Conservation (phyloP, 2,329 filamentous ascomycete species). For the Alternaria sp. region DNA sequence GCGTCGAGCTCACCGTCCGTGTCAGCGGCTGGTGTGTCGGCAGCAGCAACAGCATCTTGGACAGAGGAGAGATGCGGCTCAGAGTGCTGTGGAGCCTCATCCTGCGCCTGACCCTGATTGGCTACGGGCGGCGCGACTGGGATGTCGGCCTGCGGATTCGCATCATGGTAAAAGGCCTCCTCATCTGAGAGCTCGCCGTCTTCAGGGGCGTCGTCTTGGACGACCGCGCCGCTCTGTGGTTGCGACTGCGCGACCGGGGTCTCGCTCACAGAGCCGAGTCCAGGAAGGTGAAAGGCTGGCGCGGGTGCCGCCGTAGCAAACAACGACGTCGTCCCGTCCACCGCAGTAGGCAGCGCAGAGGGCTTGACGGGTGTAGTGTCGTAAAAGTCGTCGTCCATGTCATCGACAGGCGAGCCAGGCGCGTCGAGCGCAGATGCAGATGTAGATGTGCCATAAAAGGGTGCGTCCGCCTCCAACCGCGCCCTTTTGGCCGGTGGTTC, state of each 20-base stretch:
- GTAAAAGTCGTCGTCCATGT: constrained; percentile 52
- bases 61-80: constrained; percentile 33
- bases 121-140: constrained; percentile 20
- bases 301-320: constrained; percentile 36
- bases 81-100: constrained; percentile 35
- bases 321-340: constrained; percentile 24
- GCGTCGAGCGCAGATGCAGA: constrained; percentile 45
- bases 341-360: constrained; percentile 27
- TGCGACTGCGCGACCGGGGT: constrained; percentile 29
- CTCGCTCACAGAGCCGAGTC: constrained; percentile 45
- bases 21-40: constrained; percentile 22
- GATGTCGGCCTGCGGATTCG: constrained; percentile 23
- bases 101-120: constrained; percentile 31
- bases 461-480: constrained; percentile 49
- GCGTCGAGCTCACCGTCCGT: constrained; percentile 29
- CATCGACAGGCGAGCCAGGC: constrained; percentile 51
- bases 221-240: constrained; percentile 24
- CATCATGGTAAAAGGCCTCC: constrained; percentile 41
- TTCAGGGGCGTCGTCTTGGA: constrained; percentile 33
- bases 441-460: constrained; percentile 41
- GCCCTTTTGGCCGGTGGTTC: constrained; percentile 54
- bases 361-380: constrained; percentile 44
- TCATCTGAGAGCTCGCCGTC: constrained; percentile 48
- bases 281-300: constrained; percentile 44
- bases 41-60: constrained; percentile 30